These are phyloP conservation scores for Lentinus tigrinus DNA, from an alignment of 768 basidiomycete genomes.

Conservation along the genomic window DNA sequence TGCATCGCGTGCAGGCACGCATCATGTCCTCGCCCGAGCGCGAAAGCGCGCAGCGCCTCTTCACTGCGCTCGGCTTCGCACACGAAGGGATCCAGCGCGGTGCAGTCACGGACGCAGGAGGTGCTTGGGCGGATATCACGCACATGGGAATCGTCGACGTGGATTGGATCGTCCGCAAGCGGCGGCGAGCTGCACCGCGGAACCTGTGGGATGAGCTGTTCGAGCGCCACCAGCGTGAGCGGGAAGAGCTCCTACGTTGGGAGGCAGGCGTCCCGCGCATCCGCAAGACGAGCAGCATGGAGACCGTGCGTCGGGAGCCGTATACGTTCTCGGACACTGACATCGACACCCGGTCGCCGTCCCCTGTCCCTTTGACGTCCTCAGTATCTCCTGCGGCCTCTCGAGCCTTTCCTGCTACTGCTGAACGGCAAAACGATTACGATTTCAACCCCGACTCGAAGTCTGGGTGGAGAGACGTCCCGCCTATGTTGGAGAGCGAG, in stretches of 20 bases:
- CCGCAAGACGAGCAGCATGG: slow-evolving; percentile 15
- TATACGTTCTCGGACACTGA: neutral
- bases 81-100: slow-evolving; percentile 65
- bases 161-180: slow-evolving; percentile 20
- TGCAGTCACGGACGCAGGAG: slow-evolving; percentile 44
- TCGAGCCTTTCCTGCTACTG: neutral
- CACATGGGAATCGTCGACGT: slow-evolving; percentile 26
- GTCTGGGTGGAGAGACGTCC: neutral
- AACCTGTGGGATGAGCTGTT: slow-evolving; percentile 30
- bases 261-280: slow-evolving; percentile 16
- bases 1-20: slow-evolving; percentile 55
- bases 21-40: slow-evolving; percentile 42
- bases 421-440: neutral
- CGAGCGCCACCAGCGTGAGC: slow-evolving; percentile 24
- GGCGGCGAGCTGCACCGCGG: neutral
- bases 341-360: neutral
- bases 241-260: slow-evolving; percentile 21
- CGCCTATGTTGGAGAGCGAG: neutral
- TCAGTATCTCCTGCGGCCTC: neutral
- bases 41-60: slow-evolving; percentile 44
- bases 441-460: neutral
- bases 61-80: slow-evolving; percentile 52
- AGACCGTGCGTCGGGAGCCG: slow-evolving; percentile 12
- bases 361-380: neutral
- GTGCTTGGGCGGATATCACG: slow-evolving; percentile 27